Evolutionary conservation across 139 green algal genomes (phyloP).

Genomic region (Chlamydomonas urium): DNA sequence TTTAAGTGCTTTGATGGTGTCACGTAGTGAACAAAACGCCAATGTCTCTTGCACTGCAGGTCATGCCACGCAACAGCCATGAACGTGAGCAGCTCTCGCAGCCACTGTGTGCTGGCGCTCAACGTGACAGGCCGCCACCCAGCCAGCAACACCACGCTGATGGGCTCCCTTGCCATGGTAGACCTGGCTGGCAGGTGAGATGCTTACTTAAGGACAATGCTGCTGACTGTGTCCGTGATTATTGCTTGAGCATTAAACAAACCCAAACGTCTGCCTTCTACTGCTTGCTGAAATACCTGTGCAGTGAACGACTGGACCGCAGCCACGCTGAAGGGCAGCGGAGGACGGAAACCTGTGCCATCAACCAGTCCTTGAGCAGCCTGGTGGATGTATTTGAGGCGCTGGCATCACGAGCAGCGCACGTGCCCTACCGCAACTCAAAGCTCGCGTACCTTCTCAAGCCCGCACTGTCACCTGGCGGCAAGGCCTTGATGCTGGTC

Average conservation of each 20-base stretch:
- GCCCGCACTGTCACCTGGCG: constrained; percentile 63
- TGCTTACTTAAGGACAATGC: no score
- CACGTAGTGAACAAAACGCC: no score
- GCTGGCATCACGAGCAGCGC: constrained; percentile 51
- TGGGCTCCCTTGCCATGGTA: constrained; percentile 78
- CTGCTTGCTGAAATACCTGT: constrained; percentile 20
- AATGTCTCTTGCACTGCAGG: no score
- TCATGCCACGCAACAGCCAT: constrained; percentile 79
- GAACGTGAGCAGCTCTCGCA: constrained; percentile 81
- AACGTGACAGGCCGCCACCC: constrained; percentile 79
- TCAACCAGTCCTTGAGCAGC: constrained; percentile 67
- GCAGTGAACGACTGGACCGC: constrained; percentile 69
- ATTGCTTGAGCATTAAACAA: no score
- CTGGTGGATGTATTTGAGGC: constrained; percentile 77
- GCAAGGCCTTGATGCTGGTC: constrained; percentile 82
- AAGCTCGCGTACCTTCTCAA: constrained; percentile 92
- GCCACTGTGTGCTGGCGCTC: constrained; percentile 54
- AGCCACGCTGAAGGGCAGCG: constrained; percentile 66
- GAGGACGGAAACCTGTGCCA: constrained; percentile 80
- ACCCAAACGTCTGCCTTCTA: no score
- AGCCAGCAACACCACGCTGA: constrained; percentile 47
- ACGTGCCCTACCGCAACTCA: constrained; percentile 82
- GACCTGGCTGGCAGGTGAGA: constrained; percentile 79
- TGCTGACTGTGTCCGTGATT: no score
- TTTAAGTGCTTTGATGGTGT: no score